These are phyloP conservation scores for Calonectria montana DNA, from an alignment of 2,329 filamentous ascomycete species.

Conservation along the genomic window DNA sequence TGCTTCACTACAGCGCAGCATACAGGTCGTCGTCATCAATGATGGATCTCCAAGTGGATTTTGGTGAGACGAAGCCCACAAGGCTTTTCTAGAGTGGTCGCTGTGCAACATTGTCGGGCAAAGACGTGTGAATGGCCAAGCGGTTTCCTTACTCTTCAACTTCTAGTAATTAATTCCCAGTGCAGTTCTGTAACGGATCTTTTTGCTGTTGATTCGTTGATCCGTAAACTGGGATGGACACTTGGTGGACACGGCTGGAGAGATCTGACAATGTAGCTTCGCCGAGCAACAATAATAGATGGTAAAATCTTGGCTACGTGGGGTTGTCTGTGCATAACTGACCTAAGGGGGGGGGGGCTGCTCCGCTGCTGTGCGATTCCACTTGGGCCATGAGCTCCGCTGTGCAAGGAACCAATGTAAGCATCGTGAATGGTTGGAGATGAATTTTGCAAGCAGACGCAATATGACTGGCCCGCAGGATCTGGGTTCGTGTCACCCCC, in stretches of 20 bases:
- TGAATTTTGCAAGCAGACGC: constrained; percentile 10
- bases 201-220: constrained; percentile 7
- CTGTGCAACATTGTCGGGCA: background rate
- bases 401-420: constrained; percentile 5
- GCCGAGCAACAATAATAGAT: constrained; percentile 8
- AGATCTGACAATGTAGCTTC: constrained; percentile 6
- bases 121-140: background rate
- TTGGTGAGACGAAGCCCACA: background rate
- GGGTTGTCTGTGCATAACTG: constrained; percentile 10
- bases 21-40: constrained; percentile 3
- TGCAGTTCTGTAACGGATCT: background rate
- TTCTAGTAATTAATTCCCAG: background rate
- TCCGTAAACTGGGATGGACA: background rate
- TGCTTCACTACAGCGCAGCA: background rate
- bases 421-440: constrained; percentile 1
- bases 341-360: background rate
- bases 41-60: constrained; percentile 3
- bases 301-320: constrained; percentile 11
- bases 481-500: constrained; percentile 31
- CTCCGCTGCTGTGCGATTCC: constrained; percentile 3
- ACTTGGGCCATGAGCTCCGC: constrained; percentile 4
- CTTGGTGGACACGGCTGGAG: background rate
- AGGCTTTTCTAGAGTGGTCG: background rate
- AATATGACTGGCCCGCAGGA: constrained; percentile 10
- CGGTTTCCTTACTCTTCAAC: background rate